Evolutionary conservation across 805 yeast species (phyloP), one percentile per base, ranked within the genome.

Genomic region (Candida vaughaniae): DNA sequence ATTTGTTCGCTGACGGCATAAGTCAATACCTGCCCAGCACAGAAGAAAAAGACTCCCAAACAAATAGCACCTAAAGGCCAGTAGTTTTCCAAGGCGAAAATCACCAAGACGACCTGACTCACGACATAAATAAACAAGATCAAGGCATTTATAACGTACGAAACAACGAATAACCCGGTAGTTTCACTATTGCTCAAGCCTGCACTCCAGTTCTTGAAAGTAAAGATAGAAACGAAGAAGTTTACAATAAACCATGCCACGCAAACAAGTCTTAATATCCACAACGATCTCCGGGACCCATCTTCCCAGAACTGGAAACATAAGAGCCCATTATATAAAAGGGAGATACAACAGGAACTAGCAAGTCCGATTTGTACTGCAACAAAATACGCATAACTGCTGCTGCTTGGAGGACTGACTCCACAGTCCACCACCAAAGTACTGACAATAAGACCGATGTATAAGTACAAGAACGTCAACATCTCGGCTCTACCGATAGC

Each of bases 221-320:
- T 88, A 35, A 85, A 61, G 4, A 88, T 48, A 1, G 88, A 66
- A 4, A 88, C 70, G 18, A 87, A 57, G 53, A 85, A 90, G 41
- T 83, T 78, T 18, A 81, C 58, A 1, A 71, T 65, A 51, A 87
- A 89, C 53, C 86, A 79, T 1, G 64, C 47, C 1, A 69, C 33
- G n/a, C 87, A 69, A 1, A 77, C 47, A 3, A 71, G 33, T 41
- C 87, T 69, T 28, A 85, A 58, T 3, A 69, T 53, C 56, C 77
- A 62, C 69, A 86, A 72, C 1, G 95, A 80, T 39, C 55, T 66
- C 12, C 58, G 53, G 1, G 96, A 83, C 14, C 97, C 97, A 59
- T 91, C 99, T 58, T 90, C 97, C 95, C 96, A 93, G 23, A 90
- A 62, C 58, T 89, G 93, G 58, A 88, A 88, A 14, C 91, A 90